Evolutionary conservation across 2,329 filamentous ascomycete genomes (phyloP), one percentile per base, ranked within the genome.

Genomic region (Pyricularia sp.): DNA sequence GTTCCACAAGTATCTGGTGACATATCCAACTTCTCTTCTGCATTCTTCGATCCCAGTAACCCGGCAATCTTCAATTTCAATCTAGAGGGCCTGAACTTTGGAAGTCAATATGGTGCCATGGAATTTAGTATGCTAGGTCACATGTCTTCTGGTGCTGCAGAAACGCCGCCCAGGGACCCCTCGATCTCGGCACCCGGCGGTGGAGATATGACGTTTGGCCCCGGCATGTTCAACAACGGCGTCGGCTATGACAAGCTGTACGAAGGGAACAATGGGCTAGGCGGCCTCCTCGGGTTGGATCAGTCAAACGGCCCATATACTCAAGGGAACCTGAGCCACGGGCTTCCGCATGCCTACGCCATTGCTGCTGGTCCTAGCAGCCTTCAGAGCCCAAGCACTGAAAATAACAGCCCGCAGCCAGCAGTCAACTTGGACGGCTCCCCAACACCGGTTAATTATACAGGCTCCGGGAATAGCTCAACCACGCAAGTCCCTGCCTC

Each of bases 71-170:
- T 96, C 85, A 97, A 97, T 77, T 97, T 98, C 78, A 94, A 98
- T 77, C 87, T 97, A 12, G 93, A 96, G 69, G 93, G 93, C 70
- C 86, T 97, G 77, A 95, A 95, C 77, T 99, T 98, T 78, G 94
- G 93, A 69, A 98, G 95, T 76, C 93, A 97, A 72, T 99, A 98
- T 76, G 94, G 94, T 70, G 94, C 94, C 23, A 85, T 97, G 78
- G 95, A 98, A 78, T 97, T 98, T 77, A 92, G 93, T 68, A 97
- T 98, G 87, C 86, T 99, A 0, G 93, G 93, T 31, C 94, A 98
- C 77, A 97, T 99, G 92, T 93, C 92, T 70, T 93, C 92, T n/a
- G 92, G 92, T 17, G 91, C 92, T 17, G 91, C 89, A n/a, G 92
- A 95, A 73, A 92, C 89, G 20, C 88, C 90, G 7, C 87, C 90